Base-by-base conservation (phyloP, 345 rosid species). In the Populus alba region DNA sequence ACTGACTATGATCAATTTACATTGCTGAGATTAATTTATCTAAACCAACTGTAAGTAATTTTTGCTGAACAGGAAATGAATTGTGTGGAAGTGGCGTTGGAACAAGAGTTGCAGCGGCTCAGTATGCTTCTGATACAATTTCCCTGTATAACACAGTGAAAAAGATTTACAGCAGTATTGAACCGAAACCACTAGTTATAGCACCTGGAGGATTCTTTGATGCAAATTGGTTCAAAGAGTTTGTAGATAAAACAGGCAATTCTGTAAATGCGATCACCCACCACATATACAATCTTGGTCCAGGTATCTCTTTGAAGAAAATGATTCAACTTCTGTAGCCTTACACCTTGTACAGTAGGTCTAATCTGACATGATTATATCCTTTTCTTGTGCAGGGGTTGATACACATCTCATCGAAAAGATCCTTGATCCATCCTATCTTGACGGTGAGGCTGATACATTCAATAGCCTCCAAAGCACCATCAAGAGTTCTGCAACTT, bases 181-280 rank as follows among this genome's bases (percentile, higher is more conserved):
- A 84, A 61, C 72, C 83, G 15, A 91, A 89, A 86, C 98, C 99
- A 0, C 77, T 92, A 27, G 79, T 90, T 73, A 85, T 92, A 84
- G 91, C 93, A 17, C 99, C 99, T 0, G 98, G 94, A 75, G 99
- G 99, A 79, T 92, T 96, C 85, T 94, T 83, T 81, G 97, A 91
- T 23, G 85, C 75, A 37, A 68, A 74, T 43, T 96, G 98, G 98
- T 96, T 86, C 85, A 81, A 83, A 71, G 87, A 88, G 73, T 92
- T 86, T 79, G 41, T 92, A 29, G 83, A 71, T 63, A 91, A 90
- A 78, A 67, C 99, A 38, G 75, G 74, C 55, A 66, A 81, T 70
- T 83, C 89, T 69, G 43, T 91, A 9, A 84, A 94, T 70, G 98
- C 86, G 5, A 80, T 88, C 72, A 94, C 95, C 11, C 98, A 85